Evolutionary conservation across 305 asterid genomes (phyloP), one percentile per base, ranked within the genome.

Genomic region (Plantago lanceolata): DNA sequence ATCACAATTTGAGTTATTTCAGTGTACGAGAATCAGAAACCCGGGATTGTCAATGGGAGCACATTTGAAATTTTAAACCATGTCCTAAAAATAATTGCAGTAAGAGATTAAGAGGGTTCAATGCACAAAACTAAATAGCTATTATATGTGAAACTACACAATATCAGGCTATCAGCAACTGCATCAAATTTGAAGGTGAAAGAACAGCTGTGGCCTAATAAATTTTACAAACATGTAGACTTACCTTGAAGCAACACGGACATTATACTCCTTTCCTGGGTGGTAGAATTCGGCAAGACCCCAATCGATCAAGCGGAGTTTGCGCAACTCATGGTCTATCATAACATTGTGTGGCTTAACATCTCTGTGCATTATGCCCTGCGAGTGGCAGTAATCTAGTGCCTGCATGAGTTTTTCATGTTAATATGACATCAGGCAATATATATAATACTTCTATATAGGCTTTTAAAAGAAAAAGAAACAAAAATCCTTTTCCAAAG

Each of bases 321-420:
- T 90, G 49, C 97, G 78, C 75, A 90, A 76, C 69, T 85, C 97
- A 62, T 90, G 95, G 73, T 90, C 97, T 63, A 90, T 90, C 97
- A 90, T 90, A 21, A 90, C 96, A 71, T 90, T 90, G 64, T 90
- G 96, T 45, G 97, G 97, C 78, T 90, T 90, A 57, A 90, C 95
- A 75, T 90, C 97, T 82, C 97, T 82, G 69, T 90, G 97, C 96
- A 90, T 90, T 81, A 90, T 87, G 63, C 97, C 97, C 79, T 87
- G 96, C 7, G 96, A 90, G 75, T 90, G 97, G 66, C 96, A 87
- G 69, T 79, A 90, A 78, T 90, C 97, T 56, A 90, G 73, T 2
- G 97, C 96, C 97, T 90, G 85, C 73, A 79, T 47, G 63, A 62
- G 48, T 55, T 33, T 44, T 7, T 43, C 47, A 64, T 14, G 19